Evolutionary conservation across 2,329 filamentous ascomycete genomes (phyloP).

Genomic region (Torrubiella hemipterigena): DNA sequence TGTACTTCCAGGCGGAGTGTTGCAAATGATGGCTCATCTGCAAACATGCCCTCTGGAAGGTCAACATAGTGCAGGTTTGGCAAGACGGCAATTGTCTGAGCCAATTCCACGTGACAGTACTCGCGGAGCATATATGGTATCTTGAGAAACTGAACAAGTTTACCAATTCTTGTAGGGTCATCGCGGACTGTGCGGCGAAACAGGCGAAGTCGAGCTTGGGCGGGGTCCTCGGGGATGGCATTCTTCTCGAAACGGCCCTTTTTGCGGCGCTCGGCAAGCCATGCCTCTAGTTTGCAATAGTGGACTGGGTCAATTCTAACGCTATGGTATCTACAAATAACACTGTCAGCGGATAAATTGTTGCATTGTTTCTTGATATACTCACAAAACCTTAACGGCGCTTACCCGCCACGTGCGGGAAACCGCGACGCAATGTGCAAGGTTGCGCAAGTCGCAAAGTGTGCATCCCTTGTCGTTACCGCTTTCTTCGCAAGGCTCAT

Average conservation of each 20-base stretch:
- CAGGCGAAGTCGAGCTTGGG: conserved; percentile 62
- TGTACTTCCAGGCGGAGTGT: conserved; percentile 76
- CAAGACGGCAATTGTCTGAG: conserved; percentile 72
- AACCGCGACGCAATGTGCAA: conserved; percentile 67
- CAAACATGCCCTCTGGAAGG: conserved; percentile 77
- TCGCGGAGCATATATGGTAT: conserved; percentile 92
- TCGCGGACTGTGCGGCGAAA: conserved; percentile 75
- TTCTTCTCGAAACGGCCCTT: conserved; percentile 65
- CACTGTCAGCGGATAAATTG: background rate
- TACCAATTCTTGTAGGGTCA: conserved; percentile 55
- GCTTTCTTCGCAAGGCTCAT: conserved; percentile 73
- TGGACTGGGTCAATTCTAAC: conserved; percentile 90
- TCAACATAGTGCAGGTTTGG: conserved; percentile 84
- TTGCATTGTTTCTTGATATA: too few relatives aligned
- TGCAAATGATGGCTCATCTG: conserved; percentile 63
- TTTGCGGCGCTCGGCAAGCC: conserved; percentile 68
- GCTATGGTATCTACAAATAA: conserved; percentile 58
- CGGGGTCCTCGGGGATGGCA: conserved; percentile 68
- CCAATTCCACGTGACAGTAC: conserved; percentile 71
- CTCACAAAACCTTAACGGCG: conserved; percentile 49
- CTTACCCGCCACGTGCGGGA: conserved; percentile 58
- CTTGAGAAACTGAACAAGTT: conserved; percentile 67
- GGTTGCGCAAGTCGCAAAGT: conserved; percentile 85
- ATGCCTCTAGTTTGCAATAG: conserved; percentile 80
- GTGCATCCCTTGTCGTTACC: conserved; percentile 72